Conservation (phyloP, 352 stramenopile genomes). For the Plasmopara halstedii region DNA sequence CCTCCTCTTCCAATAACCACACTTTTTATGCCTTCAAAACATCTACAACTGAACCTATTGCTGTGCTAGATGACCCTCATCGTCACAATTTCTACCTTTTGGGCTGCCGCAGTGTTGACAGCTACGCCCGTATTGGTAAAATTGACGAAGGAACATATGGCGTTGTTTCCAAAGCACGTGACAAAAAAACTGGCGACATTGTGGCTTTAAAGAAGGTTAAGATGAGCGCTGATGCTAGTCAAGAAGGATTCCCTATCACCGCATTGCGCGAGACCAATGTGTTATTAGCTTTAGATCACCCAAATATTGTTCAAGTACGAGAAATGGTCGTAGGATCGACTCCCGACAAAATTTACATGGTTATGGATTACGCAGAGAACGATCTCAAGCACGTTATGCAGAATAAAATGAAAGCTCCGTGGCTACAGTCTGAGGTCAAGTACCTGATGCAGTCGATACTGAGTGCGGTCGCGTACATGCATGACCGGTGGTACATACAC, state of each 20-base stretch:
- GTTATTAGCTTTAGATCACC: slow-evolving; percentile 69
- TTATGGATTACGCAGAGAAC: slow-evolving; percentile 88
- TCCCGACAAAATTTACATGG: slow-evolving; percentile 87
- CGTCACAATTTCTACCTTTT: slow-evolving; percentile 69
- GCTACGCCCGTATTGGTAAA: slow-evolving; percentile 90
- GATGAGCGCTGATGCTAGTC: slow-evolving; percentile 60
- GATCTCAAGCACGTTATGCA: slow-evolving; percentile 83
- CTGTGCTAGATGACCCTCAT: slow-evolving; percentile 1
- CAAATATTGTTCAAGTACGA: slow-evolving; percentile 81
- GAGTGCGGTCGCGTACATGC: slow-evolving; percentile 84
- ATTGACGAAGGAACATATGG: slow-evolving; percentile 97
- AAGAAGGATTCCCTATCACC: slow-evolving; percentile 81
- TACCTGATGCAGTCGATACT: slow-evolving; percentile 91
- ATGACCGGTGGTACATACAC: slow-evolving; percentile 91
- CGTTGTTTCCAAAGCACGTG: slow-evolving; percentile 92
- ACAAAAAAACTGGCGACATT: slow-evolving; percentile 86
- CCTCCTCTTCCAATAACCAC: slow-evolving; percentile 3
- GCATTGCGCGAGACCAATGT: slow-evolving; percentile 84
- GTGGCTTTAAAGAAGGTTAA: slow-evolving; percentile 92
- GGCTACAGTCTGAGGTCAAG: slow-evolving; percentile 90
- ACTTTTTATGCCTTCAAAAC: neutral
- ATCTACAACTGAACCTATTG: slow-evolving; percentile 5
- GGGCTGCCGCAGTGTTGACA: slow-evolving; percentile 92
- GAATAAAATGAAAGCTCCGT: slow-evolving; percentile 74
- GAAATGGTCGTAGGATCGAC: slow-evolving; percentile 87